phyloP scores from a whole-genome alignment of 345 rosid species.

The Pugionium cornutum region DNA sequence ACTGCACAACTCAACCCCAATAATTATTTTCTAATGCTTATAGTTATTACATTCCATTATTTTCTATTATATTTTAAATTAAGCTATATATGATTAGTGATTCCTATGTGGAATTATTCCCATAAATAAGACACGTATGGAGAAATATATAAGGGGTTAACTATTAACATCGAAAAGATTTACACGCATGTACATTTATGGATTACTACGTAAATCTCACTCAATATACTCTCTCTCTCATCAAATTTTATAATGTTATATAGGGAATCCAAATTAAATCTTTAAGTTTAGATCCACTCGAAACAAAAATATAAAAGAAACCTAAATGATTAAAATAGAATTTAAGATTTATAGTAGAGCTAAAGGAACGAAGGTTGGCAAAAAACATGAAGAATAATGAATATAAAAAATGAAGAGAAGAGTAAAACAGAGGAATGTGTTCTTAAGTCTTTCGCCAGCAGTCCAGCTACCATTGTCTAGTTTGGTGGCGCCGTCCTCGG shows the following conservation, averaged over 20 bases:
- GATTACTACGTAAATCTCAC: constrained; percentile 43
- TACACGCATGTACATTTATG: constrained; percentile 1
- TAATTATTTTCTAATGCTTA: constrained; percentile 7
- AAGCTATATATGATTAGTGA: background rate
- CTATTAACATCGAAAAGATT: constrained; percentile 28
- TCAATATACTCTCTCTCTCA: constrained; percentile 7
- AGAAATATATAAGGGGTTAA: background rate
- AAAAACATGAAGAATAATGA: constrained; percentile 30
- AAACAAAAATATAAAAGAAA: constrained; percentile 8
- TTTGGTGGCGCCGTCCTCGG: constrained; percentile 85
- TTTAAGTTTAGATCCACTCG: constrained; percentile 17
- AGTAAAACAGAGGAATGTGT: constrained; percentile 26
- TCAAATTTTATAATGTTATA: constrained; percentile 23
- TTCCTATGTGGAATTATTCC: background rate
- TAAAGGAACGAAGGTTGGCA: constrained; percentile 35
- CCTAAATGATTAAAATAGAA: no score
- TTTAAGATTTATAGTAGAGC: constrained; percentile 17
- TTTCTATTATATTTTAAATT: no score
- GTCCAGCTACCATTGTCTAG: constrained; percentile 58
- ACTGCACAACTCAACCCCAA: constrained; percentile 18
- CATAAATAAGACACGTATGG: background rate
- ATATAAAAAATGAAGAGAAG: background rate
- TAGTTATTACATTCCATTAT: constrained; percentile 15
- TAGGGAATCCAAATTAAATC: background rate
- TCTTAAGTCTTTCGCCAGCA: constrained; percentile 42